Evolutionary conservation across 805 yeast species (phyloP).

Genomic region (Kodamaea kaohsiungensis): DNA sequence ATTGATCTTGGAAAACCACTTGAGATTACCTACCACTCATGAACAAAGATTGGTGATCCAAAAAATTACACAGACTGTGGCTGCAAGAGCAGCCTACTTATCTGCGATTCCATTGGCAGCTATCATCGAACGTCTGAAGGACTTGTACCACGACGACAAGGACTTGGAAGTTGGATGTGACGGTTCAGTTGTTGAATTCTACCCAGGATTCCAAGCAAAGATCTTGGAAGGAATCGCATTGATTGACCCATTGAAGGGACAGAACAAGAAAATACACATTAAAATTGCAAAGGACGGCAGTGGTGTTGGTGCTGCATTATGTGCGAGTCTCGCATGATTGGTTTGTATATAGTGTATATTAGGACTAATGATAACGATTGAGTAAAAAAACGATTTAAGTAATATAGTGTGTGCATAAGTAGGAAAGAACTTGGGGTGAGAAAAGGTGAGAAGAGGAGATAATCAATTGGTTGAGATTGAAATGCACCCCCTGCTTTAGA

Average conservation of each 20-base stretch:
- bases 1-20: constrained; percentile 60
- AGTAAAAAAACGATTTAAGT: background rate
- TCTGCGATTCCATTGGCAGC: constrained; percentile 92
- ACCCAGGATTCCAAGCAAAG: constrained; percentile 84
- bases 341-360: background rate
- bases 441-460: background rate
- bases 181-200: constrained; percentile 91
- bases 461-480: background rate
- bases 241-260: constrained; percentile 71
- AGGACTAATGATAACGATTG: background rate
- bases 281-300: constrained; percentile 92
- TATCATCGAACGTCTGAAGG: constrained; percentile 67
- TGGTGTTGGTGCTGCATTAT: constrained; percentile 96
- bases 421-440: background rate
- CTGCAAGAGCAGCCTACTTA: constrained; percentile 85
- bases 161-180: constrained; percentile 94
- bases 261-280: constrained; percentile 72
- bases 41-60: constrained; percentile 79
- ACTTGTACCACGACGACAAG: constrained; percentile 49
- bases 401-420: background rate
- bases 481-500: too few relatives aligned
- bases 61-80: constrained; percentile 71
- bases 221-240: constrained; percentile 75
- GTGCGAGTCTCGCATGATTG: constrained; percentile 53
- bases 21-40: constrained; percentile 66